Conservation (phyloP, 169 alveolate genomes). For the Eimeria zaria region DNA sequence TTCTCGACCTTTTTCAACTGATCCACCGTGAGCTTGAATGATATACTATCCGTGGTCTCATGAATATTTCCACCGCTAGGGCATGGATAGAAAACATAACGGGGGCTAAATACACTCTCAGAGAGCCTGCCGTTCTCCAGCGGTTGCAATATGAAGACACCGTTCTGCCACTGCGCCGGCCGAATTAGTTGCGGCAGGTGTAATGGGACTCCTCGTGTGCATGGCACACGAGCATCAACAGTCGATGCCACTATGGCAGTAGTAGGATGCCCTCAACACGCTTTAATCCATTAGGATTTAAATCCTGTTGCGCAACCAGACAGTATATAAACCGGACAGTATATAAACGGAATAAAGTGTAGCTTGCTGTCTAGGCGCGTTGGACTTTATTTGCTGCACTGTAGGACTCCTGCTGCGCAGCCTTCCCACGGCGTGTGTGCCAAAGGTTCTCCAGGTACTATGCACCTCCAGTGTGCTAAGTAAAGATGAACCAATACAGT, state of each 20-base stretch:
- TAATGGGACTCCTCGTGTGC: background rate
- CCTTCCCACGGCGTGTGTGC: background rate
- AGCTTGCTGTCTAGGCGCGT: background rate
- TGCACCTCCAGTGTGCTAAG: background rate
- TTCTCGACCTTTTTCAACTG: too few relatives aligned
- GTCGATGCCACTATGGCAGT: background rate
- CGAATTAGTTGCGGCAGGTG: background rate
- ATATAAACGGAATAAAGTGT: too few relatives aligned
- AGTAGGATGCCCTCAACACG: background rate
- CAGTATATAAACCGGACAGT: background rate
- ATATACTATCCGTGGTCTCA: background rate
- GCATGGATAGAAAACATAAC: background rate
- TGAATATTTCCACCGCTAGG: background rate
- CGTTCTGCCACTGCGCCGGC: too few relatives aligned
- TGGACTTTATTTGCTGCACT: background rate
- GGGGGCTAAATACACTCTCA: background rate
- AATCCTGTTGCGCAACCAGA: background rate
- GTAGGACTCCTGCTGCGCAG: background rate
- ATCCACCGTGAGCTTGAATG: background rate
- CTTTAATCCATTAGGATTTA: background rate
- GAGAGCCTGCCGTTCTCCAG: background rate
- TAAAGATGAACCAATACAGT: background rate
- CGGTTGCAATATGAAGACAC: background rate
- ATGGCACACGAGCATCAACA: background rate
- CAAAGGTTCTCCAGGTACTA: background rate